phyloP scores from a whole-genome alignment of 306 rosid species.

The Chamaecrista fasciculata region DNA sequence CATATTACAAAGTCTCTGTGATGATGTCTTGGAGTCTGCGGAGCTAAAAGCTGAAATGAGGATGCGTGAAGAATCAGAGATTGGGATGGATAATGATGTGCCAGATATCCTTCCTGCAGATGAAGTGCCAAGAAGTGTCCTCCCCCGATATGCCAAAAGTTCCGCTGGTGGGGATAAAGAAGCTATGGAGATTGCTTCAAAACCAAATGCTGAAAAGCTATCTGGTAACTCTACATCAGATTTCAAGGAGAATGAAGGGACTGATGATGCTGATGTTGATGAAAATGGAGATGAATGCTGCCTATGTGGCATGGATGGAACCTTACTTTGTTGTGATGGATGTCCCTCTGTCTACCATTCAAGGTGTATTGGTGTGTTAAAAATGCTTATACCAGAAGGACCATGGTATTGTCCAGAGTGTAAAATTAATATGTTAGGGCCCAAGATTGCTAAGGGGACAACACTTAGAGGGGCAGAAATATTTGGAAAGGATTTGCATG shows the following conservation, averaged over 20 bases:
- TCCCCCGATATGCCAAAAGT: constrained; percentile 64
- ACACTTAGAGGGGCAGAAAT: constrained; percentile 82
- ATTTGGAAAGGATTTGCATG: constrained; percentile 78
- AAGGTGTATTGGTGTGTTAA: constrained; percentile 92
- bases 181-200: constrained; percentile 43
- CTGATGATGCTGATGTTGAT: constrained; percentile 56
- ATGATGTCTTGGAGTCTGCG: constrained; percentile 66
- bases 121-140: constrained; percentile 62
- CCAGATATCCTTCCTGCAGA: constrained; percentile 57
- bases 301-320: constrained; percentile 99
- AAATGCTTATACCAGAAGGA: constrained; percentile 82
- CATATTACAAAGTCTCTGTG: constrained; percentile 79
- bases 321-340: constrained; percentile 94
- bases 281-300: constrained; percentile 87
- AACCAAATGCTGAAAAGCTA: constrained; percentile 37
- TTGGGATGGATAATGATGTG: constrained; percentile 63
- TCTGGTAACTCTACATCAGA: constrained; percentile 33
- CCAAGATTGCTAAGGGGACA: constrained; percentile 60
- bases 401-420: constrained; percentile 98
- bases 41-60: constrained; percentile 78
- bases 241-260: constrained; percentile 38
- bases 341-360: constrained; percentile 97
- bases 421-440: constrained; percentile 64
- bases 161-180: constrained; percentile 63
- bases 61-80: constrained; percentile 72